Percentiles rank a stretch among this genome's conserved stretches.
Conservation (phyloP, 2,329 filamentous ascomycete genomes). For the Exophiala sp. region DNA sequence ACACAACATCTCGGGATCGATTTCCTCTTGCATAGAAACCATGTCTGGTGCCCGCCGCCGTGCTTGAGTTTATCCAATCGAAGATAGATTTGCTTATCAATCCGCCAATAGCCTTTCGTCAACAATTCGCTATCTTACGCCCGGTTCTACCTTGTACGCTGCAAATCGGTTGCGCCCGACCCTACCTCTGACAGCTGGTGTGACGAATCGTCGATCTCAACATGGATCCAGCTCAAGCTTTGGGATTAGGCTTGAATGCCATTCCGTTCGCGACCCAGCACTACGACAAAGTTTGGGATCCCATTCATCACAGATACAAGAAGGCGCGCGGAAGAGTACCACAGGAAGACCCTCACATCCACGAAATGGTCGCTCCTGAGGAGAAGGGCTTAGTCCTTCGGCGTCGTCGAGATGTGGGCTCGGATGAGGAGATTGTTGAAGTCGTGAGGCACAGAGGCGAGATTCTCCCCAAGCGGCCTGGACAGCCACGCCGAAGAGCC, state of each 20-base stretch:
- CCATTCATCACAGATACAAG: conserved; percentile 21
- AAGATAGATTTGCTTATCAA: conserved; percentile 2
- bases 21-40: conserved; percentile 2
- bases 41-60: conserved; percentile 4
- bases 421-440: conserved; percentile 30
- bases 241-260: conserved; percentile 22
- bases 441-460: conserved; percentile 26
- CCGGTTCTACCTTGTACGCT: conserved; percentile 3
- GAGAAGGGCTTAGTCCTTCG: conserved; percentile 28
- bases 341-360: conserved; percentile 19
- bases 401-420: conserved; percentile 24
- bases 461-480: conserved; percentile 22
- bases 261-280: conserved; percentile 24
- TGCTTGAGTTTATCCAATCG: conserved; percentile 6
- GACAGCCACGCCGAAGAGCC: conserved; percentile 16
- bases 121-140: background rate
- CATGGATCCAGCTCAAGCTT: conserved; percentile 22
- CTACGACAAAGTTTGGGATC: conserved; percentile 25
- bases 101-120: conserved; percentile 9
- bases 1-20: background rate
- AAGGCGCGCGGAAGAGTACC: conserved; percentile 22
- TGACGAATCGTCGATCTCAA: conserved; percentile 7
- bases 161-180: conserved; percentile 6
- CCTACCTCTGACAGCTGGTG: background rate
- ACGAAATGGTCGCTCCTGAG: conserved; percentile 24